Conservation (phyloP, 2,329 filamentous ascomycete species). For the Fusarium coicis region DNA sequence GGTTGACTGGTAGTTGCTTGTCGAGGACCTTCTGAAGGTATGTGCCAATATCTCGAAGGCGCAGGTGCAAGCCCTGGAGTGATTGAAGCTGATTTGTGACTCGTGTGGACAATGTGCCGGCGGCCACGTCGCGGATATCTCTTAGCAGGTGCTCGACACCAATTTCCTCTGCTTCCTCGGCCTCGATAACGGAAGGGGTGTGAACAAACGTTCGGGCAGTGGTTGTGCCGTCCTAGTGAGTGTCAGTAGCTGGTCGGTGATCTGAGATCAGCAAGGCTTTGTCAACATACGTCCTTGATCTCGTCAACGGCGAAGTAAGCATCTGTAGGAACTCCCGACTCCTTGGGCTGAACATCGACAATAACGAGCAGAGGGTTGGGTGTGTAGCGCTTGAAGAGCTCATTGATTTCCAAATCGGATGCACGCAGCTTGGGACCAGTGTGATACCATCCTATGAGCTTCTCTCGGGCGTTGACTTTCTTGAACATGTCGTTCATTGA, state of each 20-base stretch:
- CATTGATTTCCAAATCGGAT: constrained; percentile 98
- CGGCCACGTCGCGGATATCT: constrained; percentile 97
- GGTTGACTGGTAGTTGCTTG: constrained; percentile 92
- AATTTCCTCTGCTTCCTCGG: constrained; percentile 98
- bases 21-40: constrained; percentile 97
- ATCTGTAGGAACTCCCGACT: constrained; percentile 96
- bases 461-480: constrained; percentile 98
- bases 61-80: constrained; percentile 92
- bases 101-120: constrained; percentile 94
- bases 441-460: constrained; percentile 99
- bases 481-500: constrained; percentile 99
- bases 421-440: constrained; percentile 96
- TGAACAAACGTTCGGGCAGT: constrained; percentile 98
- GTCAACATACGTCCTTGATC: constrained; percentile 89
- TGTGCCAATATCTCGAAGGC: constrained; percentile 92
- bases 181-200: constrained; percentile 97
- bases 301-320: constrained; percentile 99
- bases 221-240: constrained; percentile 88
- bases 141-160: constrained; percentile 97
- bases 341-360: constrained; percentile 97
- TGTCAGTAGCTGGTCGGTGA: constrained; percentile 2
- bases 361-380: constrained; percentile 96
- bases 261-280: not conserved
- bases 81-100: constrained; percentile 98
- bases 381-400: constrained; percentile 99